These are phyloP conservation scores for Torulaspora indica DNA, from an alignment of 805 yeast genomes.

Conservation along the genomic window DNA sequence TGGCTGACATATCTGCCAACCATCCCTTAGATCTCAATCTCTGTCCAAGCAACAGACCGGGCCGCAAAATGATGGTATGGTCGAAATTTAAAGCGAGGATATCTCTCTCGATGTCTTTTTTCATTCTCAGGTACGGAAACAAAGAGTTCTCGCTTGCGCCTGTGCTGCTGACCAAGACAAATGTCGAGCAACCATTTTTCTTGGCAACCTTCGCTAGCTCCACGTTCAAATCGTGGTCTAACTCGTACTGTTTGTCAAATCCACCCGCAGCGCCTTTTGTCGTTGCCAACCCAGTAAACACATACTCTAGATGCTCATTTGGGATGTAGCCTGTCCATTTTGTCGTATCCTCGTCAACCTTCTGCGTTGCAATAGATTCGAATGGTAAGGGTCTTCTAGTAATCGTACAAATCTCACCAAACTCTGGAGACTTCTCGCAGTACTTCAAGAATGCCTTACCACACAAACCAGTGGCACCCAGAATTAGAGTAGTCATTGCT, in stretches of 20 bases:
- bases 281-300: constrained; percentile 71
- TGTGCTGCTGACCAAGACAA: constrained; percentile 58
- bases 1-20: constrained; percentile 33
- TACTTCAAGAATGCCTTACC: constrained; percentile 54
- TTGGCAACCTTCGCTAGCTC: constrained; percentile 70
- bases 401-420: constrained; percentile 44
- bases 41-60: constrained; percentile 69
- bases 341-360: constrained; percentile 44
- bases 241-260: constrained; percentile 58
- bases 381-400: constrained; percentile 45
- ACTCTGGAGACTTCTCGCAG: constrained; percentile 38
- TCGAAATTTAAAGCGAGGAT: constrained; percentile 59
- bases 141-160: constrained; percentile 59
- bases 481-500: constrained; percentile 35
- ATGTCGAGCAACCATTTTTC: constrained; percentile 60
- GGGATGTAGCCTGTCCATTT: constrained; percentile 48
- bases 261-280: constrained; percentile 71
- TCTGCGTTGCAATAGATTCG: constrained; percentile 34
- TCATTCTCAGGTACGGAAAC: constrained; percentile 60
- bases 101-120: constrained; percentile 73
- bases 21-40: constrained; percentile 44
- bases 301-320: constrained; percentile 37
- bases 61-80: constrained; percentile 69
- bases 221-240: constrained; percentile 71
- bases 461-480: constrained; percentile 79